Conservation (phyloP, 1,284 basidiomycete species). For the Kwoniella shivajii region DNA sequence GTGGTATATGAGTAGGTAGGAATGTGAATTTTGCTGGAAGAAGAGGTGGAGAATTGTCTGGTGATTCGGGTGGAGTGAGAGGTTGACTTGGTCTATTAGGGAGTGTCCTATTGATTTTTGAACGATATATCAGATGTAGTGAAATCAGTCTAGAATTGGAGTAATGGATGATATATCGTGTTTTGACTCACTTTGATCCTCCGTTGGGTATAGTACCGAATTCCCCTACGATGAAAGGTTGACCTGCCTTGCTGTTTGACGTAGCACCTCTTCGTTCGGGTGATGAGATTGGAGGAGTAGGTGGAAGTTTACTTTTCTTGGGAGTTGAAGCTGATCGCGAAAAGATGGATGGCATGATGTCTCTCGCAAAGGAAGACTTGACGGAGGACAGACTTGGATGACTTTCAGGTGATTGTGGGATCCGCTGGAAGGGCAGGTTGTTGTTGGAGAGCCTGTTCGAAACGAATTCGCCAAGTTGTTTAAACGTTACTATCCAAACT, state of each 20-base stretch:
- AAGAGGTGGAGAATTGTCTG: conserved; percentile 18
- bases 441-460: no score
- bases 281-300: not conserved
- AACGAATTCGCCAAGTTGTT: no score
- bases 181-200: not conserved
- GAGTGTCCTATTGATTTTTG: conserved; percentile 7
- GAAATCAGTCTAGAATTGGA: no score
- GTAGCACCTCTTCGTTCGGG: not conserved
- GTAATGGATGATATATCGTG: not conserved
- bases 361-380: no score
- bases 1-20: conserved; percentile 34
- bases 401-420: no score
- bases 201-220: conserved; percentile 3
- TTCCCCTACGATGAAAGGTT: not conserved
- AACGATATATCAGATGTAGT: no score
- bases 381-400: no score
- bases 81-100: conserved; percentile 6
- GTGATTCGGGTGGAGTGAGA: conserved; percentile 15
- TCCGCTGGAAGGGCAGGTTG: no score
- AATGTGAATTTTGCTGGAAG: conserved; percentile 39
- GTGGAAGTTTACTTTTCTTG: conserved; percentile 10
- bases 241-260: not conserved
- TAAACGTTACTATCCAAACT: no score
- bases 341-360: conserved; percentile 18
- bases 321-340: conserved; percentile 8